phyloP scores from a whole-genome alignment of 1,139 yeast species.

The Debaryomycetaceae sp. region DNA sequence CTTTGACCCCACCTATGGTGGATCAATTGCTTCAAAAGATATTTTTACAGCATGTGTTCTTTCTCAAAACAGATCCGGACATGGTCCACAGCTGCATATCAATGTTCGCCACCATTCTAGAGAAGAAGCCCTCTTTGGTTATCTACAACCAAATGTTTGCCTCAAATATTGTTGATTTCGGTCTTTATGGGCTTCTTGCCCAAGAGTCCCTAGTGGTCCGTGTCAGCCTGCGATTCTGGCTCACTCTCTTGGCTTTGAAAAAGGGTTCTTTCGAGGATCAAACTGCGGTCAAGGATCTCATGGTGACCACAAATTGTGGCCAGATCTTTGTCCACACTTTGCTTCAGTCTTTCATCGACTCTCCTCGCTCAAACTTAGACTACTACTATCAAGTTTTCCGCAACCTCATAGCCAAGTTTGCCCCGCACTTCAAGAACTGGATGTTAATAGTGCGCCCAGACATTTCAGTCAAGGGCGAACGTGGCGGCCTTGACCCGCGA shows the following conservation, averaged over 20 bases:
- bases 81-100: constrained; percentile 43
- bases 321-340: constrained; percentile 26
- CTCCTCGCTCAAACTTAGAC: constrained; percentile 62
- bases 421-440: constrained; percentile 47
- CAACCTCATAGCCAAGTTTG: constrained; percentile 48
- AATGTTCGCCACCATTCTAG: constrained; percentile 42
- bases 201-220: constrained; percentile 65
- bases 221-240: constrained; percentile 66
- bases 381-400: constrained; percentile 53
- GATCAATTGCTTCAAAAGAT: constrained; percentile 22
- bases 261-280: constrained; percentile 50
- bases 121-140: constrained; percentile 46
- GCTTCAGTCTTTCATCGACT: constrained; percentile 33
- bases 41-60: constrained; percentile 27
- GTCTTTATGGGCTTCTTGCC: constrained; percentile 43
- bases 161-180: constrained; percentile 34
- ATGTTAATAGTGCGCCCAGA: constrained; percentile 17
- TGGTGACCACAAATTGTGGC: constrained; percentile 38
- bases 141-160: constrained; percentile 25
- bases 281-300: constrained; percentile 25
- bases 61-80: constrained; percentile 49
- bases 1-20: constrained; percentile 27
- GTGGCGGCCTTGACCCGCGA: constrained; percentile 15
- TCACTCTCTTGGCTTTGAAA: constrained; percentile 46
- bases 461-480: constrained; percentile 8